These are phyloP conservation scores for Cenchrus americanus DNA, from an alignment of 176 grass and related monocot genomes.

Conservation along the genomic window DNA sequence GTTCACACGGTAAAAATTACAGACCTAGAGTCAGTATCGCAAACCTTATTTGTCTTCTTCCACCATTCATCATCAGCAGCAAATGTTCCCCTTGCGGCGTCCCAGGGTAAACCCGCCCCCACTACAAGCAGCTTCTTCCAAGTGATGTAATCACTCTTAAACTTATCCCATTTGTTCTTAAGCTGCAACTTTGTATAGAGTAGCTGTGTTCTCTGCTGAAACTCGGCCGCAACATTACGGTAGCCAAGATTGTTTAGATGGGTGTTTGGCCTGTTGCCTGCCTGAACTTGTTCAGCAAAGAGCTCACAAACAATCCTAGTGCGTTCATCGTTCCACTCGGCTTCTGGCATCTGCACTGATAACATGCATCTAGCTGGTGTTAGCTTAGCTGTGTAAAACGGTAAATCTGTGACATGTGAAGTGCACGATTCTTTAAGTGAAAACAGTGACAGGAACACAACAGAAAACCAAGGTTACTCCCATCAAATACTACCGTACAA, in stretches of 20 bases:
- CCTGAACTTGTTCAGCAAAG: conserved; percentile 48
- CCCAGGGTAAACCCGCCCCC: conserved; percentile 38
- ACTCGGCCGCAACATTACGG: conserved; percentile 27
- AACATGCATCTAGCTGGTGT: neutral
- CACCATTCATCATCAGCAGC: conserved; percentile 49
- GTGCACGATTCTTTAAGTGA: neutral
- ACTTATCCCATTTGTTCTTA: conserved; percentile 57
- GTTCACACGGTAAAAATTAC: neutral
- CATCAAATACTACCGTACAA: neutral
- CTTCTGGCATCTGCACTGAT: conserved; percentile 44
- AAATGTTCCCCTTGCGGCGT: conserved; percentile 42
- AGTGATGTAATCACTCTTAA: conserved; percentile 44
- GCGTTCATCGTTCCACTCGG: conserved; percentile 54
- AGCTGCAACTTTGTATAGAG: conserved; percentile 49
- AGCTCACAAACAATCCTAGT: conserved; percentile 49
- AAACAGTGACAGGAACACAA: neutral
- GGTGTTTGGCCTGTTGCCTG: conserved; percentile 49
- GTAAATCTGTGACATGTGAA: neutral
- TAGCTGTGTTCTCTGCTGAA: conserved; percentile 40
- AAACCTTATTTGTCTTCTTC: conserved; percentile 52
- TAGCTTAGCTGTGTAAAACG: neutral
- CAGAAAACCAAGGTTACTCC: neutral
- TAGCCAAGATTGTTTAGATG: conserved; percentile 55
- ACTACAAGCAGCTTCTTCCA: conserved; percentile 45
- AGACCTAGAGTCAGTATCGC: neutral